These are phyloP conservation scores for Salix brachista DNA, from an alignment of 345 rosid genomes.

Conservation along the genomic window DNA sequence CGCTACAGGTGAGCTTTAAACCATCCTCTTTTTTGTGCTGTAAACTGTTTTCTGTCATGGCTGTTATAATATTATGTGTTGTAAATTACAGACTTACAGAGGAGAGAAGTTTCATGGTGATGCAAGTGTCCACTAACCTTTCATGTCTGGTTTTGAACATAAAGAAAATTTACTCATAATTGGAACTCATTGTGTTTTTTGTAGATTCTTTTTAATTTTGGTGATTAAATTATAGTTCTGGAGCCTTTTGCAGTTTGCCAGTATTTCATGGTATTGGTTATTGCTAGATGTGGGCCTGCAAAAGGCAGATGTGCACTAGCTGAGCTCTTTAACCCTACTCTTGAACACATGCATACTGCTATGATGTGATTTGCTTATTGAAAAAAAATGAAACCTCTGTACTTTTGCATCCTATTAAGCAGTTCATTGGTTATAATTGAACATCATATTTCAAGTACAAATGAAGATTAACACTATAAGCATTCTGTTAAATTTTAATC, in stretches of 20 bases:
- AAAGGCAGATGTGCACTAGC: neutral
- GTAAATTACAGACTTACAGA: neutral
- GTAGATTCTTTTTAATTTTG: neutral
- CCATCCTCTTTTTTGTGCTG: neutral
- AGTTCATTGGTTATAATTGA: neutral
- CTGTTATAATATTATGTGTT: neutral
- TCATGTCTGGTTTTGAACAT: neutral
- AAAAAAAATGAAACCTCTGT: neutral
- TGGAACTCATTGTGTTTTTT: neutral
- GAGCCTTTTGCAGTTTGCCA: neutral
- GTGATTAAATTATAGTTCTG: neutral
- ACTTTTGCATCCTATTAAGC: constrained; percentile 2
- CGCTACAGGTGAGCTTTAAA: constrained; percentile 65
- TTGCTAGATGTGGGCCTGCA: neutral
- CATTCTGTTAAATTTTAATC: constrained; percentile 11
- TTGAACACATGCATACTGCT: neutral
- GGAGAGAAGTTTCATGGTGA: neutral
- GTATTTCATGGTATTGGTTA: neutral
- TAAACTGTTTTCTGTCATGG: neutral
- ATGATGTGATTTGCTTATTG: neutral
- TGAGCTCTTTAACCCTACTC: neutral
- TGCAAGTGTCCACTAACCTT: neutral
- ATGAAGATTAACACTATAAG: neutral
- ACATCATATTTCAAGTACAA: neutral
- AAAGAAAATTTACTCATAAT: neutral